Evolutionary conservation across 257 asterid genomes (phyloP).

Genomic region (Solanum okadae): DNA sequence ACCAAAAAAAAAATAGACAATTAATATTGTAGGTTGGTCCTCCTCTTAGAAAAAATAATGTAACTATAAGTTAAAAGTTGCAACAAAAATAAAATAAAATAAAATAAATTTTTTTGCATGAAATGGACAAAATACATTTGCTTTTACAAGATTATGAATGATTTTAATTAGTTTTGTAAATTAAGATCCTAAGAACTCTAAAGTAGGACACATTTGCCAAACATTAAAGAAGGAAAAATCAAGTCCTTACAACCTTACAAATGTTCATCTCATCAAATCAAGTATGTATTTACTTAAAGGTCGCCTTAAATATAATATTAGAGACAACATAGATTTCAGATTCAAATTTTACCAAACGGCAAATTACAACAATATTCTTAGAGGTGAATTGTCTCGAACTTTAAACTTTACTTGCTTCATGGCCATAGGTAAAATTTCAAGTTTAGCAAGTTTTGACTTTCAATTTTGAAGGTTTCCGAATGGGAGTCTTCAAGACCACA

Average conservation of each 20-base stretch:
- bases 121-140: neutral
- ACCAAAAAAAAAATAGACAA: neutral
- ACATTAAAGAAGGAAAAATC: neutral
- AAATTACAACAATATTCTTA: neutral
- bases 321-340: neutral
- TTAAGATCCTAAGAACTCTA: neutral
- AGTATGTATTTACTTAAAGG: neutral
- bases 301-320: too few relatives aligned
- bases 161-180: neutral
- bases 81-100: neutral
- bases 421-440: neutral
- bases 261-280: neutral
- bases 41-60: neutral
- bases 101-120: too few relatives aligned
- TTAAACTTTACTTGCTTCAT: neutral
- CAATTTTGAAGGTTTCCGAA: neutral
- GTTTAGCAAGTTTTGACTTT: neutral
- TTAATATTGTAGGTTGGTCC: neutral
- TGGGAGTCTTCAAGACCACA: neutral
- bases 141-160: neutral
- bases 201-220: neutral
- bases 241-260: neutral
- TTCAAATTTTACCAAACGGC: neutral
- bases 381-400: neutral
- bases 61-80: neutral